These are phyloP conservation scores for Crepidotus variabilis DNA, from an alignment of 768 basidiomycete species.

Conservation along the genomic window DNA sequence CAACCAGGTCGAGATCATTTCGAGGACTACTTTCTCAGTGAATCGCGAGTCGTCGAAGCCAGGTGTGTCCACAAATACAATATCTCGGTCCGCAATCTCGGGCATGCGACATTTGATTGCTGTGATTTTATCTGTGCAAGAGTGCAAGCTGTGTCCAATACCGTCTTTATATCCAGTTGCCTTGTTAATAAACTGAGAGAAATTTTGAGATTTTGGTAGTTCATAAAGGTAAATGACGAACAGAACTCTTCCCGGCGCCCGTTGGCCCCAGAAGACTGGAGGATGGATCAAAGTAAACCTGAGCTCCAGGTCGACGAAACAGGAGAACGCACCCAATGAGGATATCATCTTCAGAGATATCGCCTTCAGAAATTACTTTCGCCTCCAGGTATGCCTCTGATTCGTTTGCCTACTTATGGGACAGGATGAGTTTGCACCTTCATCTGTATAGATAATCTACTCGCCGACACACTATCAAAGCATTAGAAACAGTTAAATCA, in stretches of 20 bases:
- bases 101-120: conserved; percentile 12
- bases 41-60: conserved; percentile 24
- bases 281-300: not conserved
- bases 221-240: conserved; percentile 6
- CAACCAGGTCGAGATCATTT: conserved; percentile 13
- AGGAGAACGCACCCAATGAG: not conserved
- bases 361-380: not conserved
- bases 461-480: too few species aligned
- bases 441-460: too few species aligned
- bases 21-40: conserved; percentile 10
- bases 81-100: conserved; percentile 6
- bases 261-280: conserved; percentile 26
- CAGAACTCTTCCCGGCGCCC: conserved; percentile 25
- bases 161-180: not conserved
- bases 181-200: conserved; percentile 10
- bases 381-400: not conserved
- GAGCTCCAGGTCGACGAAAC: not conserved
- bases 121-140: conserved; percentile 13
- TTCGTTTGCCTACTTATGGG: not conserved
- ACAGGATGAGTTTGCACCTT: not conserved
- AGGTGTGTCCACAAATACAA: conserved; percentile 24
- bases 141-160: conserved; percentile 9
- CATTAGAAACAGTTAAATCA: too few species aligned
- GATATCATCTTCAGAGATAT: not conserved
- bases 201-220: not conserved